Base-by-base conservation (phyloP, 768 basidiomycete genomes). In the Solioccasus polychromus region DNA sequence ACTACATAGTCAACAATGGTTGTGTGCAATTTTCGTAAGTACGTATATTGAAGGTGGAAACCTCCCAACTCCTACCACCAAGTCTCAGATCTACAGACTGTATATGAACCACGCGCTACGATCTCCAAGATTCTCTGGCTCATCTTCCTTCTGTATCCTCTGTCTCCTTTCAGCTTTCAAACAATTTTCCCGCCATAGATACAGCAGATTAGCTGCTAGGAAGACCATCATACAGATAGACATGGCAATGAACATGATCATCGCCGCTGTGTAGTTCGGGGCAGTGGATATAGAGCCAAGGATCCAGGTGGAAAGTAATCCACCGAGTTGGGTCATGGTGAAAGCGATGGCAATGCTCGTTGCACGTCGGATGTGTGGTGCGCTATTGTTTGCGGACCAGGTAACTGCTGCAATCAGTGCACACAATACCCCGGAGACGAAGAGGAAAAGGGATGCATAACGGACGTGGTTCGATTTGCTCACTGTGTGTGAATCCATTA, bases 251-350 rank as follows among this genome's bases (percentile, higher is more conserved):
- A 63, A 60, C n/a, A 60, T 64, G 42, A 67, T 51, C 2, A 77
- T 75, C 0, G 77, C 81, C 28, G 69, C 63, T 4, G 56, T 71
- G 51, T 82, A 83, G n/a, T 67, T 47, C 2, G 80, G 80, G 0
- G 72, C 67, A 0, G 73, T 61, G 5, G 77, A 80, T 3, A 81
- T 56, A 2, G 54, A 54, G 9, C 79, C 80, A 19, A 82, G 59
- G 3, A 82, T 70, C 81, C 81, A 83, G 0, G 80, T 82, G 3
- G 75, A 69, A 17, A 83, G 73, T 43, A 83, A 80, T 2, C 79
- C 79, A 2, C 80, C 80, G 0, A 68, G 62, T 54, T 83, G 81
- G 15, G 75, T 76, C 69, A 75, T 68, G 48, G 74, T 77, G 47
- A 78, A 78, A 1, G 71, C 68, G 15, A 81, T 65, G 10, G 79